Evolutionary conservation across 1,284 basidiomycete species (phyloP), one percentile per base, ranked within the genome.

Genomic region (Boletus mariae): DNA sequence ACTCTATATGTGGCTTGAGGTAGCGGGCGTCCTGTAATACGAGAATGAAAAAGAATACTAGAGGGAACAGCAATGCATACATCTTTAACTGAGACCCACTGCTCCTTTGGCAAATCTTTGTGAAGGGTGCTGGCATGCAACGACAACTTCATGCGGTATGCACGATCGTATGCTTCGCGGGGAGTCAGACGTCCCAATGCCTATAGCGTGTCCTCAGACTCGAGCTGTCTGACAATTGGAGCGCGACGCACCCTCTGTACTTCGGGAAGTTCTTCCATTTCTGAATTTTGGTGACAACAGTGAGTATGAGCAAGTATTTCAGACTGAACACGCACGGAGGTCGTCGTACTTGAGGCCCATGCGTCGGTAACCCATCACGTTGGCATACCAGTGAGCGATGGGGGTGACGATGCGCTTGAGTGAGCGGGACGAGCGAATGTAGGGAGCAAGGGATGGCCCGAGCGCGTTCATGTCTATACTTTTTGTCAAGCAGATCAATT

Each of bases 291-390:
- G 31, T 37, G 13, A 20, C 28, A 32, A 13, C 28, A 26, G 51
- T 48, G 59, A 62, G 41, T 4, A 44, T 57, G 37, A 49, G 23
- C 45, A 40, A 53, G 32, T 44, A 52, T 47, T 23, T 55, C 4
- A n/a, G 38, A 43, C 34, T 41, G 65, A 34, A 42, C 12, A 77
- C 90, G 70, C 63, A 92, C 89, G 76, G 64, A 99, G 83, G 80
- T 99, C 96, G 71, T 99, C 96, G 74, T 97, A 97, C 69, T 84
- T 87, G 72, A 98, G 84, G 63, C 96, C 96, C 71, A 92, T 80
- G 72, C 88, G 81, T 64, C 95, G 84, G 80, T 96, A 92, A 43
- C 95, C 94, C 42, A 88, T 75, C 51, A 86, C 74, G 68, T 89
- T 73, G 62, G 87, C 89, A 71, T 97, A 98, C 78, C 89, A 90